A percentile compares a stretch with the other conserved stretches of the same genome.
Evolutionary conservation across 106 monocot species (phyloP).

Genomic region (Dendrobium chrysotoxum): DNA sequence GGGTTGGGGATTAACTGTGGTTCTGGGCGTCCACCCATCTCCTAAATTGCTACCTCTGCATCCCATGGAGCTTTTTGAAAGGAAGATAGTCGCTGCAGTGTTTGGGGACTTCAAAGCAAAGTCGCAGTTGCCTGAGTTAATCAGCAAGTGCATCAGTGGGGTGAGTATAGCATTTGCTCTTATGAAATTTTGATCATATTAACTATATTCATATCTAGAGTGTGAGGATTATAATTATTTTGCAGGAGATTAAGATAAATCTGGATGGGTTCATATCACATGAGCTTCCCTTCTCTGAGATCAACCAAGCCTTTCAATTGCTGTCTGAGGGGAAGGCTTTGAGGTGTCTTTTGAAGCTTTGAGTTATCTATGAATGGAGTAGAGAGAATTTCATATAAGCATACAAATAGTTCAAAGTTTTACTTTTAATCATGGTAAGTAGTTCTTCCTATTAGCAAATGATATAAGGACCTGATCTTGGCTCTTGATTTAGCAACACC

Average conservation of each 20-base stretch:
- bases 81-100: conserved; percentile 41
- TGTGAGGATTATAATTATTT: neutral
- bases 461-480: no score
- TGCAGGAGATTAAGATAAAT: conserved; percentile 63
- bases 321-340: conserved; percentile 69
- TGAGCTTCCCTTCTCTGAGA: conserved; percentile 74
- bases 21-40: conserved; percentile 57
- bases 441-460: no score
- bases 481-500: no score
- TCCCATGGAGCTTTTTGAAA: conserved; percentile 77
- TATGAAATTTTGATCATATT: neutral
- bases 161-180: conserved; percentile 7
- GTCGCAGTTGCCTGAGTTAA: conserved; percentile 53
- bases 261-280: conserved; percentile 87
- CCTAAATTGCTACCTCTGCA: conserved; percentile 61
- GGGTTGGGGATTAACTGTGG: conserved; percentile 69
- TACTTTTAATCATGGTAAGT: no score
- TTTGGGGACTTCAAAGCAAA: conserved; percentile 85
- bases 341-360: conserved; percentile 69
- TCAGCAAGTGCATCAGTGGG: conserved; percentile 45
- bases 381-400: neutral
- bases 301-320: conserved; percentile 62
- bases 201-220: neutral
- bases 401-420: no score
- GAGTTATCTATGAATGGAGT: conserved; percentile 5